Evolutionary conservation across 2,329 filamentous ascomycete genomes (phyloP), one percentile per base, ranked within the genome.

Genomic region (Cylindrodendrum hubeiense): DNA sequence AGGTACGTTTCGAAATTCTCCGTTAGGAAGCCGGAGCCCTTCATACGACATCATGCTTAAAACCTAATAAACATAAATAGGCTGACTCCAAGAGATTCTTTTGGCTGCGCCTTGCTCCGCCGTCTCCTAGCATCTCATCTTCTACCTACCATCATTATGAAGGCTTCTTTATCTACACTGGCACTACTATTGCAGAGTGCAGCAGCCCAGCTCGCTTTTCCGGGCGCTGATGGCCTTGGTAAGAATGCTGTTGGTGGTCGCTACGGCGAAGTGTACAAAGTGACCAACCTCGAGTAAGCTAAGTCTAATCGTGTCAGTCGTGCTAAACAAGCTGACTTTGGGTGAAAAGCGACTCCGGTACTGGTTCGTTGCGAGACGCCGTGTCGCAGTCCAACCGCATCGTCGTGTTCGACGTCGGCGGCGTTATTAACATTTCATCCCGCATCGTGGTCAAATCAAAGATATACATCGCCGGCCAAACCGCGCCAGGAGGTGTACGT

Each of bases 401-500:
- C 19, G 76, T 86, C 12, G 81, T 84, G 3, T 86, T 86, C 66
- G 79, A 81, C 1, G 78, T 85, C 1, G 82, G 83, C 8, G 84
- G 84, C 3, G 75, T 84, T 2, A 85, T 86, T 61, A 81, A 81
- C 12, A 83, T 84, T 46, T 78, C 73, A 12, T 79, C 80, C 0
- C 80, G 83, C 10, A 76, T 86, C 4, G 79, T 84, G 0, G 79
- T 85, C 22, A 81, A 79, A 3, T 71, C 73, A 12, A 83, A 84
- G 0, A 82, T 85, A 39, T 82, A 82, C 43, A 77, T 86, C 41
- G 79, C 84, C 0, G 83, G 84, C 2, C 83, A 86, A 68, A 85
- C 83, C 1, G 84, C 84, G 3, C 84, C 84, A 0, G 82, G 83
- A 5, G 83, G 79, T 24, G 83, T 67, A 79, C 80, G 70, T 79